phyloP scores from a whole-genome alignment of 768 basidiomycete genomes.

The Xerocomellus intermedius region DNA sequence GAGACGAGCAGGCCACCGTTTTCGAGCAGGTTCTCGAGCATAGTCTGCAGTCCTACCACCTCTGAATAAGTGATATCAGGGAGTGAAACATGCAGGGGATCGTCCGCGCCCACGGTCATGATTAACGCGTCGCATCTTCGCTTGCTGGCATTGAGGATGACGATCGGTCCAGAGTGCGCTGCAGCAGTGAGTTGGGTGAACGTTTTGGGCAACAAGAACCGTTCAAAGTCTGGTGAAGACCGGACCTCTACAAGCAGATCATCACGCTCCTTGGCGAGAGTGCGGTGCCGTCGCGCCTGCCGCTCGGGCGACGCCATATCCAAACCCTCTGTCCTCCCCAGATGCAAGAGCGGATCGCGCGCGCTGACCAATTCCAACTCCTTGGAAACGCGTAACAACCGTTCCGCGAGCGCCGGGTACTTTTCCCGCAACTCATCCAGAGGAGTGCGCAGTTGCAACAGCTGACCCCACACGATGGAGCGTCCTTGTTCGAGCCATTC shows the following conservation, averaged over 20 bases:
- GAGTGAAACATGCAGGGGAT: not conserved
- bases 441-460: constrained; percentile 6
- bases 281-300: constrained; percentile 12
- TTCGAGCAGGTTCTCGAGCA: not conserved
- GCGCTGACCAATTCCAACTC: constrained; percentile 2
- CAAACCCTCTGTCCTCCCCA: not conserved
- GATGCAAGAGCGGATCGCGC: not conserved
- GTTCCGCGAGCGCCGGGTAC: not conserved
- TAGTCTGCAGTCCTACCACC: not conserved
- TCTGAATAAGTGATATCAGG: not conserved
- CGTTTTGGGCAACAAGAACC: constrained; percentile 20
- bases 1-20: not conserved
- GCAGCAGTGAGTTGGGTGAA: not conserved
- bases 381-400: not conserved
- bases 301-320: constrained; percentile 6
- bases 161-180: not conserved
- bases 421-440: not conserved
- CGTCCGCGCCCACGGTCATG: no score
- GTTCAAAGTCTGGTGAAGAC: constrained; percentile 18
- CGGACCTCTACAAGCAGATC: constrained; percentile 15
- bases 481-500: constrained; percentile 8
- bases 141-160: no score
- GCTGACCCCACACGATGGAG: not conserved
- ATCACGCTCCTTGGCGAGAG: constrained; percentile 16
- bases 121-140: no score